A percentile compares a stretch with the other conserved stretches of the same genome.
Conservation (phyloP, 768 basidiomycete species). For the Tricholoma matsutake region DNA sequence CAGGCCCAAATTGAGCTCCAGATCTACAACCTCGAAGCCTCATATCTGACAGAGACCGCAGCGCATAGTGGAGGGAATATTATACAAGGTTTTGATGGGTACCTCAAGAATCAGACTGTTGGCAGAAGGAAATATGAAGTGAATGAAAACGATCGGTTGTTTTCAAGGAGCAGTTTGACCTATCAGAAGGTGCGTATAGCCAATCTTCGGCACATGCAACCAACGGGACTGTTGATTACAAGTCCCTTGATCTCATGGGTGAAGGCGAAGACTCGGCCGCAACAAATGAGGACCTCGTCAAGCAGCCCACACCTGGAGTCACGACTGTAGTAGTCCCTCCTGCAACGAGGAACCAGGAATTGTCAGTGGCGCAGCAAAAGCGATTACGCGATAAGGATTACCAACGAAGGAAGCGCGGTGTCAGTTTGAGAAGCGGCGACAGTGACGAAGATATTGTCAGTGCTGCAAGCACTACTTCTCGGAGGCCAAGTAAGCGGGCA, state of each 20-base stretch:
- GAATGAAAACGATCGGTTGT: slow-evolving; percentile 73
- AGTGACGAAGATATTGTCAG: slow-evolving; percentile 70
- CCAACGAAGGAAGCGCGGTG: slow-evolving; percentile 69
- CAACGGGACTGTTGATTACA: background rate
- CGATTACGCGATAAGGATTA: slow-evolving; percentile 79
- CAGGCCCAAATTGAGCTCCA: slow-evolving; percentile 77
- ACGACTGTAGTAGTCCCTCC: slow-evolving; percentile 79
- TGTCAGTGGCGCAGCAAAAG: slow-evolving; percentile 71
- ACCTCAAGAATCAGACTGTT: slow-evolving; percentile 72
- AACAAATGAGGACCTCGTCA: slow-evolving; percentile 62
- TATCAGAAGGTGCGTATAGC: slow-evolving; percentile 57
- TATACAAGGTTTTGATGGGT: slow-evolving; percentile 83
- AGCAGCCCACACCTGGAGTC: slow-evolving; percentile 66
- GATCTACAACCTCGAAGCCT: slow-evolving; percentile 74
- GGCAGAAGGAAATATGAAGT: slow-evolving; percentile 73
- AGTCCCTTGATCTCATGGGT: slow-evolving; percentile 75
- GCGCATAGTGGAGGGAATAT: slow-evolving; percentile 81
- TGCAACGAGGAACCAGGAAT: slow-evolving; percentile 63
- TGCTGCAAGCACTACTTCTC: slow-evolving; percentile 42
- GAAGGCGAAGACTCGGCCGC: slow-evolving; percentile 60
- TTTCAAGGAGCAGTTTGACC: slow-evolving; percentile 78
- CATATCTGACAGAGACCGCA: slow-evolving; percentile 76
- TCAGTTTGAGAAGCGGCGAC: slow-evolving; percentile 62
- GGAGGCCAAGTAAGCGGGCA: slow-evolving; percentile 68
- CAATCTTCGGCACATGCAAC: slow-evolving; percentile 5